Base-by-base conservation (phyloP, 139 green algal genomes). In the Raphidocelis subcapitata region DNA sequence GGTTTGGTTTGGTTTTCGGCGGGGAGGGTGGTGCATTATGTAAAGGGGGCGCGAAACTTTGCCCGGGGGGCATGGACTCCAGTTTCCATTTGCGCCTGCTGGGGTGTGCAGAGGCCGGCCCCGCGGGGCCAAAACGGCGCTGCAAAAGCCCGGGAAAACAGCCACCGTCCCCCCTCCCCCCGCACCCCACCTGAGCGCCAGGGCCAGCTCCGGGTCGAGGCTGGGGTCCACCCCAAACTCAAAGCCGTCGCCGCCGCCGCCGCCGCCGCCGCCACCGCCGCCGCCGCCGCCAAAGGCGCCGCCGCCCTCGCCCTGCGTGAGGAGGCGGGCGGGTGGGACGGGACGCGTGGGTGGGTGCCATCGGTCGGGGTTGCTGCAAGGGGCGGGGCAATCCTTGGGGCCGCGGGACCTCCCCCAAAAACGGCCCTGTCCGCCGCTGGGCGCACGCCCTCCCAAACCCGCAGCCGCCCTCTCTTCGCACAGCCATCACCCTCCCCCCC, bases 191-290 rank as follows among this genome's bases (percentile, higher is more conserved):
- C 81, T 73, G 60, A 96, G 80, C 14, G 92, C 92, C 8, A 97
- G 72, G 36, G 92, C 92, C 52, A 99, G 92, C 79, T 99, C 96
- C 3, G 96, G 96, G 77, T 99, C 96, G 69, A 99, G 79, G 77
- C 92, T 98, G 28, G 95, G 93, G 84, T 99, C 95, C 31, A 99
- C 93, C 0, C 86, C 94, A 84, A 98, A 98, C 69, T 98, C 93
- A 81, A 90, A 97, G 67, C 86, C 87, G 37, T 85, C 87, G 3
- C 77, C 84, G 14, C 54, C 83, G 31, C 60, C 77, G 31, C 81
- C 85, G 21, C 76, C 83, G 18, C 65, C 82, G n/a, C 72, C 84
- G 63, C 65, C 81, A 12, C 65, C 78, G 5, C 65, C 79, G 44
- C 66, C 86, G 62, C 68, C 81, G 0, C 71, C 82, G 32, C 80